Conservation (phyloP, 225 moss, liverwort and hornwort species). For the Climacium dendroides region DNA sequence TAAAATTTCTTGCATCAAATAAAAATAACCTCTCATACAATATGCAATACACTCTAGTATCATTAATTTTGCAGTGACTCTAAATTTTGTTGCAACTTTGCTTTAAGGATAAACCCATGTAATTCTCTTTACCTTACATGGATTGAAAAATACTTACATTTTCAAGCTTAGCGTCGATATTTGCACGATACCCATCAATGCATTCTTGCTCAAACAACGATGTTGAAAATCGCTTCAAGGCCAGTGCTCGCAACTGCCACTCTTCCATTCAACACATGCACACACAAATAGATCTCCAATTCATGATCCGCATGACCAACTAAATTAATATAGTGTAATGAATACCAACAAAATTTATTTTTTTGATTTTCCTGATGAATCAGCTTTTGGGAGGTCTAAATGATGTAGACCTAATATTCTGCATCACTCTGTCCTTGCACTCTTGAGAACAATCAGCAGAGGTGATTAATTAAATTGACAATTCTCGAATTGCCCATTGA, state of each 20-base stretch:
- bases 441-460: not conserved
- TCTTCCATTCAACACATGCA: not conserved
- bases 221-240: slow-evolving; percentile 30
- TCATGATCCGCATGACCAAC: not conserved
- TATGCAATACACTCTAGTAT: not conserved
- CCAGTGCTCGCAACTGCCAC: slow-evolving; percentile 24
- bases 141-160: not conserved
- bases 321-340: not conserved
- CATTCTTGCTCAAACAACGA: slow-evolving; percentile 23
- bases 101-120: not conserved
- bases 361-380: not conserved
- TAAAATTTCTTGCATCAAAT: not conserved
- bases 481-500: not conserved
- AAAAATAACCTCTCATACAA: not conserved
- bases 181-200: slow-evolving; percentile 1
- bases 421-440: not conserved
- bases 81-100: not conserved
- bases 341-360: not conserved
- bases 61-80: not conserved
- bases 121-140: not conserved
- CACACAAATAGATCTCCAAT: not conserved
- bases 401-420: not conserved
- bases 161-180: not conserved
- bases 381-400: not conserved
- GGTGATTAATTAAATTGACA: not conserved